Conservation (phyloP, 164 flowering plant genomes). For the Chimonanthus praecox region DNA sequence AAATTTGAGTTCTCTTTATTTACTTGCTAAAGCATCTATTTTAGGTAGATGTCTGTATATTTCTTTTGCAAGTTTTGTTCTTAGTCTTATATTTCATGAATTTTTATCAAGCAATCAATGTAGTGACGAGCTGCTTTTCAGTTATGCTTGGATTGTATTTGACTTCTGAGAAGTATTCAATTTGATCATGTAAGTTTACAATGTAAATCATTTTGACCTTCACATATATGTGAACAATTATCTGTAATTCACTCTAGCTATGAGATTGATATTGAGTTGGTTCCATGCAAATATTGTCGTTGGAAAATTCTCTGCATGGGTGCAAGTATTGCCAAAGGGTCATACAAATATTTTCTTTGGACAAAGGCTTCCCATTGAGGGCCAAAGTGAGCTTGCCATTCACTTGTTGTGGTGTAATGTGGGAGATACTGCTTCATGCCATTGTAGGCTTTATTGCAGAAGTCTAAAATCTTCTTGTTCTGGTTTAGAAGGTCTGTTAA, state of each 20-base stretch:
- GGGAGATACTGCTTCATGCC: conserved; percentile 82
- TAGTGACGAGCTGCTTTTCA: background rate
- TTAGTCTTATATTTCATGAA: conserved; percentile 2
- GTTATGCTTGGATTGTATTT: background rate
- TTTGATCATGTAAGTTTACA: background rate
- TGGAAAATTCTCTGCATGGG: conserved; percentile 88
- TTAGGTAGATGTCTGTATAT: background rate
- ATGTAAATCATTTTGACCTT: background rate
- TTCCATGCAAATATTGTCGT: conserved; percentile 24
- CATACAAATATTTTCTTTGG: conserved; percentile 61
- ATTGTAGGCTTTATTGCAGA: conserved; percentile 36
- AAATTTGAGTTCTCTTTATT: conserved; percentile 7
- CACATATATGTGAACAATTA: conserved; percentile 3
- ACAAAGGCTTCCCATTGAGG: conserved; percentile 58
- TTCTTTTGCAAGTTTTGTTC: background rate
- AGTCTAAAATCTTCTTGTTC: conserved; percentile 55
- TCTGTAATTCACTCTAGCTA: conserved; percentile 1
- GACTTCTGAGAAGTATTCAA: background rate
- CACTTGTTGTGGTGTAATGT: conserved; percentile 52
- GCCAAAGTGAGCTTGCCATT: conserved; percentile 81
- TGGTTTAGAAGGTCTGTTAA: conserved; percentile 43
- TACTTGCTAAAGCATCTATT: conserved; percentile 3
- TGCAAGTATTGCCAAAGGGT: conserved; percentile 80
- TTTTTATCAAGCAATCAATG: background rate
- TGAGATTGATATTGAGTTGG: background rate